Percentiles rank a stretch among this genome's conserved stretches.
These are phyloP conservation scores for Nigrospora sphaerica DNA, from an alignment of 2,329 filamentous ascomycete species.

Conservation along the genomic window DNA sequence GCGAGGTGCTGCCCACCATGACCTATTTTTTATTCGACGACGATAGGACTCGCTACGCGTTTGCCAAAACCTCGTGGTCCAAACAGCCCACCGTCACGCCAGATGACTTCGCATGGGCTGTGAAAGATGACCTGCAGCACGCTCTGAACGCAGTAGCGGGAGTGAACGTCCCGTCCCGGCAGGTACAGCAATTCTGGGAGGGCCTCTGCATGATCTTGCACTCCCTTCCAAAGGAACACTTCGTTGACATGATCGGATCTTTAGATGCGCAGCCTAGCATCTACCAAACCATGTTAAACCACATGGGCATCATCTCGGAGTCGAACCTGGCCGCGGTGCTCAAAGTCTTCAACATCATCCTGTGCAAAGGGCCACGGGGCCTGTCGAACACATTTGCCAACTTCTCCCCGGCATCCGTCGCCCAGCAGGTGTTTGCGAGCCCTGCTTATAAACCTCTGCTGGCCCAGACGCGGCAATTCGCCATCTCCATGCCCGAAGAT, in stretches of 20 bases:
- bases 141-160: slow-evolving; percentile 58
- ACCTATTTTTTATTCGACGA: slow-evolving; percentile 77
- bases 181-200: slow-evolving; percentile 71
- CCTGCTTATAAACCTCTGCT: slow-evolving; percentile 58
- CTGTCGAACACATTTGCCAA: slow-evolving; percentile 87
- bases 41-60: slow-evolving; percentile 55
- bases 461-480: slow-evolving; percentile 48
- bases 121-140: slow-evolving; percentile 64
- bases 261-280: slow-evolving; percentile 72
- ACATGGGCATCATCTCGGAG: slow-evolving; percentile 45
- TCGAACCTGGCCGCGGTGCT: slow-evolving; percentile 62
- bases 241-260: slow-evolving; percentile 70
- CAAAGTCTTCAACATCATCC: slow-evolving; percentile 60
- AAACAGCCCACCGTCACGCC: slow-evolving; percentile 56
- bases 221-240: slow-evolving; percentile 64
- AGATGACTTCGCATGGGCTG: slow-evolving; percentile 80
- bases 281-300: slow-evolving; percentile 54
- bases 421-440: slow-evolving; percentile 77
- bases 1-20: slow-evolving; percentile 71
- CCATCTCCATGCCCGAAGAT: slow-evolving; percentile 44
- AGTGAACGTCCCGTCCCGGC: slow-evolving; percentile 26
- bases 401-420: slow-evolving; percentile 70
- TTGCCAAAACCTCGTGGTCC: slow-evolving; percentile 64
- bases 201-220: slow-evolving; percentile 69
- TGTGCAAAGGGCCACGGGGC: slow-evolving; percentile 68